Conservation (phyloP, 2,329 filamentous ascomycete genomes). For the Claviceps monticola region DNA sequence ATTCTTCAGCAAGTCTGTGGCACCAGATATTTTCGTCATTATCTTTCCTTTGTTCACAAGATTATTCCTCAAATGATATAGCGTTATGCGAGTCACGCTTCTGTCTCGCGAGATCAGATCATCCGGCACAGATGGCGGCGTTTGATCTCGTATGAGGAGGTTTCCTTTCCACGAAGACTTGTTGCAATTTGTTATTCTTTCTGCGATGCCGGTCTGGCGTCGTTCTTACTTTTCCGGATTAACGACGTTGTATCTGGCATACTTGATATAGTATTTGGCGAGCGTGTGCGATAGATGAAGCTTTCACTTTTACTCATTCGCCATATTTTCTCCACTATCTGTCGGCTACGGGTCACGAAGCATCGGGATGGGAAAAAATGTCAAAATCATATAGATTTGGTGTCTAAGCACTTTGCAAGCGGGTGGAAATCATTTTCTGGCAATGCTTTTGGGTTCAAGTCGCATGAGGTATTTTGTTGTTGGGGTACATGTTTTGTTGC, state of each 20-base stretch:
- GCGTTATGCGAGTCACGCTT: constrained; percentile 13
- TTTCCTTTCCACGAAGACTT: constrained; percentile 16
- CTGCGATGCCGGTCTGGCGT: constrained; percentile 5
- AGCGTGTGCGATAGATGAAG: constrained; percentile 8
- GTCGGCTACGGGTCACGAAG: constrained; percentile 29
- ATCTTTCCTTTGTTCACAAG: constrained; percentile 16
- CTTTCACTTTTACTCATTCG: constrained; percentile 3
- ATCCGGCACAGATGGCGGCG: constrained; percentile 29
- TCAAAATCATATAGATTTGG: constrained; percentile 33
- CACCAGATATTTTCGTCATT: background rate
- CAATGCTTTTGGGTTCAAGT: constrained; percentile 24
- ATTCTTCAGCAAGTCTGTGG: too few species aligned
- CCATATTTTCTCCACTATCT: constrained; percentile 8
- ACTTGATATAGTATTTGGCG: constrained; percentile 9
- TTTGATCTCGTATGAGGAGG: constrained; percentile 7
- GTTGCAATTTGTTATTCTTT: constrained; percentile 6
- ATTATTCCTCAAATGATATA: constrained; percentile 10
- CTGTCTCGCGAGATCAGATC: constrained; percentile 21
- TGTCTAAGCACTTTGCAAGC: constrained; percentile 18
- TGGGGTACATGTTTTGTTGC: constrained; percentile 14
- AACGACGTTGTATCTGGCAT: constrained; percentile 5
- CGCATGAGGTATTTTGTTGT: constrained; percentile 11
- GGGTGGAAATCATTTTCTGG: constrained; percentile 7
- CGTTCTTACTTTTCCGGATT: background rate
- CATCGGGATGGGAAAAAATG: constrained; percentile 25